Evolutionary conservation across 306 rosid genomes (phyloP).

Genomic region (Canavalia gladiata): DNA sequence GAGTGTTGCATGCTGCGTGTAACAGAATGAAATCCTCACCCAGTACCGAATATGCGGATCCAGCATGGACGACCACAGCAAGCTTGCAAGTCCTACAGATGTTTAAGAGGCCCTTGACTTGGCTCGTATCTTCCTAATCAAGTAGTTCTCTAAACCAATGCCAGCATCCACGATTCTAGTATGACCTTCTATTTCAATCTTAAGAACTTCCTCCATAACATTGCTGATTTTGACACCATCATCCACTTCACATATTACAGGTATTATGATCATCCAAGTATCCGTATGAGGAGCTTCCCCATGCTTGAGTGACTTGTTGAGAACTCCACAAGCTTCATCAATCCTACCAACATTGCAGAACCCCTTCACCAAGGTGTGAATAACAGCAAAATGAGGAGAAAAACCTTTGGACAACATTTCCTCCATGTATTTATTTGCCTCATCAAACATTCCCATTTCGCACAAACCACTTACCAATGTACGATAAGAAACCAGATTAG

Average conservation of each 20-base stretch:
- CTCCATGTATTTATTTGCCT: constrained; percentile 64
- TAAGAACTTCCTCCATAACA: constrained; percentile 60
- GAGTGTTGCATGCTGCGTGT: background rate
- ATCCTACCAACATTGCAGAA: constrained; percentile 74
- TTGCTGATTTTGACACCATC: constrained; percentile 52
- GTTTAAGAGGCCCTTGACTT: constrained; percentile 48
- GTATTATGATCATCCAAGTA: constrained; percentile 69
- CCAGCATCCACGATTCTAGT: constrained; percentile 76
- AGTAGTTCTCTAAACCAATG: constrained; percentile 71
- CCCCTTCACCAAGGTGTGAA: constrained; percentile 72
- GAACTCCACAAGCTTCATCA: constrained; percentile 75
- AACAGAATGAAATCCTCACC: constrained; percentile 9
- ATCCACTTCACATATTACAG: constrained; percentile 68
- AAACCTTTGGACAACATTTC: constrained; percentile 74
- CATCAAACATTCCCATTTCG: constrained; percentile 72
- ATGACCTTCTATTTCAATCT: constrained; percentile 60
- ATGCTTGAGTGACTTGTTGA: constrained; percentile 58
- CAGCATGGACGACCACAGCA: constrained; percentile 15
- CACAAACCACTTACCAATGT: constrained; percentile 75
- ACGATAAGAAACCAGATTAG: constrained; percentile 80
- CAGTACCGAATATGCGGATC: constrained; percentile 18
- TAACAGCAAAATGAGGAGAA: constrained; percentile 73
- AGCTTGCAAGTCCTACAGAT: constrained; percentile 9
- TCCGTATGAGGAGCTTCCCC: constrained; percentile 78
- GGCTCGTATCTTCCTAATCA: constrained; percentile 62